A percentile compares a stretch with the other conserved stretches of the same genome.
Evolutionary conservation across 2,329 filamentous ascomycete genomes (phyloP).

Genomic region (Karstenula rhodostoma): DNA sequence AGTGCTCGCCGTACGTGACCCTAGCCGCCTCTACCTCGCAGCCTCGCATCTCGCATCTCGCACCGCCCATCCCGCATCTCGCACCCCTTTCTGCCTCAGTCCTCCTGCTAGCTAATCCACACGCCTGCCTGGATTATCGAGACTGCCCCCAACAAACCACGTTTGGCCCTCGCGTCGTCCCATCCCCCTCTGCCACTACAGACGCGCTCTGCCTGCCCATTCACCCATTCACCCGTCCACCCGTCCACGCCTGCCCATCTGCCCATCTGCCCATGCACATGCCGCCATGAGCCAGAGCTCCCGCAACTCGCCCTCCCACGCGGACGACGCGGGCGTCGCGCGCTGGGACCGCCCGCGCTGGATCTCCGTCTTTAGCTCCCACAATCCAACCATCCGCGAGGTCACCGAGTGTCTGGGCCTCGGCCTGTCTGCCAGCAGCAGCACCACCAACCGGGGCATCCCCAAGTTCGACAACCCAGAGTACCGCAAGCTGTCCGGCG

Average conservation of each 20-base stretch:
- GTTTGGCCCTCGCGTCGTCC: constrained; percentile 17
- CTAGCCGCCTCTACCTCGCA: background rate
- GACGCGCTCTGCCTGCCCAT: background rate
- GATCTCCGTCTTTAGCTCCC: constrained; percentile 48
- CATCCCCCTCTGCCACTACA: no score
- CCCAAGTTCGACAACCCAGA: constrained; percentile 50
- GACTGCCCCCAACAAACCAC: constrained; percentile 15
- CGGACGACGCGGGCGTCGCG: constrained; percentile 42
- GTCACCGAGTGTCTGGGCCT: constrained; percentile 48
- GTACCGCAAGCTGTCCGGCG: constrained; percentile 46
- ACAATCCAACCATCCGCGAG: constrained; percentile 49
- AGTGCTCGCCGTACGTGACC: constrained; percentile 8
- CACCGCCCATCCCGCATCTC: no score
- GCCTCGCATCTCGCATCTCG: background rate
- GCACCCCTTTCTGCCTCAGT: no score
- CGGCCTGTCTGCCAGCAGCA: constrained; percentile 44
- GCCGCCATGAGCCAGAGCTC: constrained; percentile 36
- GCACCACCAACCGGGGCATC: constrained; percentile 48
- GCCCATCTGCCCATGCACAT: constrained; percentile 10
- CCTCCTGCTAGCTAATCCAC: background rate
- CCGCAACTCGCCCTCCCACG: constrained; percentile 32
- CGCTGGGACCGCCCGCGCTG: constrained; percentile 47
- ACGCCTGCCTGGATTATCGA: background rate
- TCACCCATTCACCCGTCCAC: no score
- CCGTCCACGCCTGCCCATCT: no score